Evolutionary conservation across 129 eudicot genomes (phyloP), one percentile per base, ranked within the genome.

Genomic region (Centella asiatica): DNA sequence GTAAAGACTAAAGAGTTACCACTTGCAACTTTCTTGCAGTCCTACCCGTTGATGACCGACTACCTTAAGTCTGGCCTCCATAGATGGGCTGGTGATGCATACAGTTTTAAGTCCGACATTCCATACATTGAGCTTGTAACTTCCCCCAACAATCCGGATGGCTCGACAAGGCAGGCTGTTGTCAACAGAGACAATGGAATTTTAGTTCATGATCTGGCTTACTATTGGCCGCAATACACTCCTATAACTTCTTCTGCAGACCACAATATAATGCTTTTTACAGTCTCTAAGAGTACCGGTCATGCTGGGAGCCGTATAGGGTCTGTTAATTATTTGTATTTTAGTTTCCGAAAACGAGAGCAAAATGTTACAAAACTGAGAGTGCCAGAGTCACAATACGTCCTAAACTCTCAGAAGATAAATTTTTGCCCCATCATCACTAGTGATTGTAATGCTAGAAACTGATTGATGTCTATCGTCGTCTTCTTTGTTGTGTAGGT

Each of bases 121-220:
- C 93, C 96, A 36, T 93, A 93, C 77, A 82, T 93, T 42, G 99
- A 93, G 76, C 68, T 93, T 22, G 90, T 93, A 44, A 93, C 99
- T 23, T 93, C 99, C 37, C 99, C 99, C 13, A 93, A 93, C 75
- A 93, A 93, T 56, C 99, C 99, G 7, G 99, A 93, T 72, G 99
- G 99, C 29, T 76, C 71, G 27, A 64, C 76, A 18, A 80, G 96
- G 64, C 73, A 82, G 60, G 75, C 92, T 22, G 83, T 87, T 46
- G 96, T 85, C 32, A 87, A 85, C 64, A 76, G 82, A 36, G 60
- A 68, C 26, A 72, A 78, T 33, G 96, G 96, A 28, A 76, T 82
- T 36, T 26, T 82, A 69, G 68, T 93, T 52, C 86, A 93, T 60
- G 99, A 93, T 74, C 80, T 93, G 19, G 99, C 99, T 57, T 93